Percentiles rank a stretch among this genome's conserved stretches.
These are phyloP conservation scores for Hsuehochloa calcarea DNA, from an alignment of 176 grass and related monocot genomes.

Conservation along the genomic window DNA sequence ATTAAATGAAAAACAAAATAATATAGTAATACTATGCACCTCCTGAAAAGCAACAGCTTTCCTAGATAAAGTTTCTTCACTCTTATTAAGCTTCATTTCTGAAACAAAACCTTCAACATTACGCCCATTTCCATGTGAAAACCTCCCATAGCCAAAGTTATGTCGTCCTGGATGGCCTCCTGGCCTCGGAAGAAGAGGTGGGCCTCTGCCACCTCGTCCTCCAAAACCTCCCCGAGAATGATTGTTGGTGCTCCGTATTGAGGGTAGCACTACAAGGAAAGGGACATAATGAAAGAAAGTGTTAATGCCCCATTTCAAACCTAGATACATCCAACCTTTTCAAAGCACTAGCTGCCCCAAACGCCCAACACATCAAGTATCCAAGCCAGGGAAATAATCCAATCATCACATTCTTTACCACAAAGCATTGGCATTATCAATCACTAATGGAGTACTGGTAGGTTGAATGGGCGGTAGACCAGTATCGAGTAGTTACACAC, in stretches of 20 bases:
- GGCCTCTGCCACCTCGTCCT: conserved; percentile 74
- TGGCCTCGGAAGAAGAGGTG: conserved; percentile 84
- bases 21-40: conserved; percentile 42
- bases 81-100: conserved; percentile 98
- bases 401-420: background rate
- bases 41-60: conserved; percentile 89
- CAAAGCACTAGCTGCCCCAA: background rate
- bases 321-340: conserved; percentile 27
- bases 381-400: conserved; percentile 17
- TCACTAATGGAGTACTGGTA: background rate
- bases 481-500: background rate
- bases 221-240: conserved; percentile 67
- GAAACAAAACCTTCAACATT: conserved; percentile 91
- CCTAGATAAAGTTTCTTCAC: conserved; percentile 94
- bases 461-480: background rate
- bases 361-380: conserved; percentile 15
- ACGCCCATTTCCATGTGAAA: conserved; percentile 70
- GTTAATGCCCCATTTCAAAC: background rate
- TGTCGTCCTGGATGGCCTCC: conserved; percentile 68
- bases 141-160: conserved; percentile 69
- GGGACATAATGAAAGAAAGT: conserved; percentile 5
- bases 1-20: conserved; percentile 29
- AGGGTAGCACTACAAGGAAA: conserved; percentile 66
- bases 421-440: background rate
- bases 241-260: conserved; percentile 65